Conservation (phyloP, 768 basidiomycete species). For the Lactarius quietus region DNA sequence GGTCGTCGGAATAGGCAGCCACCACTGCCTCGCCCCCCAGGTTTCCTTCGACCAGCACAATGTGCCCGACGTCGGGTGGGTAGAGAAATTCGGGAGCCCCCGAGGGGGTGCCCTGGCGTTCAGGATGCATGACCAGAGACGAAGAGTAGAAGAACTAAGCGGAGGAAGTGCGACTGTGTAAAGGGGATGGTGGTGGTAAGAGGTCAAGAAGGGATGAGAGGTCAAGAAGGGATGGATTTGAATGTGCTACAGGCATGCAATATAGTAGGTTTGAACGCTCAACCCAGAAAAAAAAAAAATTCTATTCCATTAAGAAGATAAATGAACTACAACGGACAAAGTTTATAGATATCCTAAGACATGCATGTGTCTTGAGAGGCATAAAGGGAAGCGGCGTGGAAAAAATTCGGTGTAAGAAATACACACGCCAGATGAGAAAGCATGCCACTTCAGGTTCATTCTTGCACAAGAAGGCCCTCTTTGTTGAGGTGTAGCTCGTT, state of each 20-base stretch:
- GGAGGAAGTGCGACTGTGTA: no score
- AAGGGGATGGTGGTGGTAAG: no score
- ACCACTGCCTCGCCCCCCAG: no score
- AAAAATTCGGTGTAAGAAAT: background rate
- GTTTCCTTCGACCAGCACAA: no score
- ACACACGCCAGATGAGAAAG: background rate
- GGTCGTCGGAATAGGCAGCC: no score
- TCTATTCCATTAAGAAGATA: conserved; percentile 11
- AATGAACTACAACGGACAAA: conserved; percentile 7
- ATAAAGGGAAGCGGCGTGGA: background rate
- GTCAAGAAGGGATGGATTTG: no score
- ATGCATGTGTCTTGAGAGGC: conserved; percentile 11
- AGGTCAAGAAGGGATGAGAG: no score
- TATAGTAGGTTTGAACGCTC: background rate
- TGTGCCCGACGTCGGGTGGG: no score
- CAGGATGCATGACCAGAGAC: no score
- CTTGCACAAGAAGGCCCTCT: conserved; percentile 11
- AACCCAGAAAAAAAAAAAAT: background rate
- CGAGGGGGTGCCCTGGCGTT: no score
- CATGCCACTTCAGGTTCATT: background rate
- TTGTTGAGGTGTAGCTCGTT: conserved; percentile 11
- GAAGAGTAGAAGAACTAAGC: no score
- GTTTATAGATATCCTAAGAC: conserved; percentile 14
- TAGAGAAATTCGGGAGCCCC: no score
- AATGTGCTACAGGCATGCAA: background rate